Evolutionary conservation across 192 early-diverging fungal genomes (phyloP).

Genomic region (Chytriomyces confervae): DNA sequence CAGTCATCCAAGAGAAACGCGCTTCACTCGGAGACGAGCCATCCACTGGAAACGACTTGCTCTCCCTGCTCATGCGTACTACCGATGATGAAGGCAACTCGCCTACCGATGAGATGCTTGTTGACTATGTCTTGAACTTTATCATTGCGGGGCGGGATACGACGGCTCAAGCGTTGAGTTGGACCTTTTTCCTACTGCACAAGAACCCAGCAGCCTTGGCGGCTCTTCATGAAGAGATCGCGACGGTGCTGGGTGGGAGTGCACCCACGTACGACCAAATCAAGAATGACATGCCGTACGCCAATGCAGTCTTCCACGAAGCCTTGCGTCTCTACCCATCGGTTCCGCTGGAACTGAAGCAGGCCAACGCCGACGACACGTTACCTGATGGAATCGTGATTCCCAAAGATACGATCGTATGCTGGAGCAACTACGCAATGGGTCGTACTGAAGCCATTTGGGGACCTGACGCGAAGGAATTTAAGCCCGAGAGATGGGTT

Average conservation of each 20-base stretch:
- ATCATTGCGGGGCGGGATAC: slow-evolving; percentile 59
- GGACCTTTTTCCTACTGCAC: slow-evolving; percentile 55
- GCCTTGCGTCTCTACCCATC: slow-evolving; percentile 67
- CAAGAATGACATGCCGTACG: slow-evolving; percentile 53
- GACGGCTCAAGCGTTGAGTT: slow-evolving; percentile 61
- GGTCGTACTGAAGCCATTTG: slow-evolving; percentile 61
- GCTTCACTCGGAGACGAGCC: background rate
- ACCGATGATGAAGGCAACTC: slow-evolving; percentile 22
- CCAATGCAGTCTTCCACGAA: slow-evolving; percentile 62
- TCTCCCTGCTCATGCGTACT: slow-evolving; percentile 40
- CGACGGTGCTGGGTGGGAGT: background rate
- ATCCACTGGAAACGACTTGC: slow-evolving; percentile 35
- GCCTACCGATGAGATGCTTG: slow-evolving; percentile 34
- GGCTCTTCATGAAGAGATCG: slow-evolving; percentile 36
- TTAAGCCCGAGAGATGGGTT: slow-evolving; percentile 71
- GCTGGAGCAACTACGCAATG: slow-evolving; percentile 55
- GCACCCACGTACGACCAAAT: slow-evolving; percentile 41
- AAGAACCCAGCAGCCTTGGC: slow-evolving; percentile 38
- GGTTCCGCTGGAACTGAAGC: slow-evolving; percentile 67
- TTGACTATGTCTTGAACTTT: slow-evolving; percentile 47
- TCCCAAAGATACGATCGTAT: slow-evolving; percentile 52
- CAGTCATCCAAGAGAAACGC: slow-evolving; percentile 12
- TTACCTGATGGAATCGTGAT: slow-evolving; percentile 65
- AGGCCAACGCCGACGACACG: slow-evolving; percentile 59
- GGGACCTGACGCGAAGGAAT: slow-evolving; percentile 66